Evolutionary conservation across 257 asterid species (phyloP), one percentile per base, ranked within the genome.

Genomic region (Solanum piurae): DNA sequence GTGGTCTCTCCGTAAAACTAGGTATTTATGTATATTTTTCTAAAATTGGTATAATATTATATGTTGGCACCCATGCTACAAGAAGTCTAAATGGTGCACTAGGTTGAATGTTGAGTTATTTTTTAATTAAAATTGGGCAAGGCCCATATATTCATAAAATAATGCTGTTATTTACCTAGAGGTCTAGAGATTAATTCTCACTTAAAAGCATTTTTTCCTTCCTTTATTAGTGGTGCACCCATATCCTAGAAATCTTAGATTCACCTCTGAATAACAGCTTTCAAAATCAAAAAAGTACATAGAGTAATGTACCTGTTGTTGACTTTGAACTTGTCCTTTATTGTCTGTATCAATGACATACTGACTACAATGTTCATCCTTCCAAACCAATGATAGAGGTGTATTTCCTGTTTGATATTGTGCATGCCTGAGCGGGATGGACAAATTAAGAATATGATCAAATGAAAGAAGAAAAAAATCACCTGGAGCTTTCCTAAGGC

Each of bases 351-450:
- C 99, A 91, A 96, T 90, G 89, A 96, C 97, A 87, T 94, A 96
- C 84, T 94, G 96, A 86, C 99, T 95, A 90, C 99, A 97, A 72
- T 88, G 93, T 85, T 91, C 96, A 89, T 97, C 99, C 92, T 97
- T 97, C 99, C 99, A 97, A 64, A 97, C 96, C 88, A 97, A 92
- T 83, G 93, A 93, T 88, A 96, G 87, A 11, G 99, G 99, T 38
- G 99, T 97, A 92, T 93, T 95, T 87, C 99, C 98, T 40, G 96
- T 84, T 90, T 97, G 96, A 89, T 97, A 97, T 87, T 97, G 98
- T 87, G 99, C 98, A 90, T 96, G 95, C 96, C 99, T 97, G 83
- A 42, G 82, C 5, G 23, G 18, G 42, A 9, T 27, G n/a, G 68
- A 86, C 18, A 71, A 85, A 64, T 34, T 25, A 77, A 29, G 27